Evolutionary conservation across 768 basidiomycete genomes (phyloP).

Genomic region (Serendipita sp.): DNA sequence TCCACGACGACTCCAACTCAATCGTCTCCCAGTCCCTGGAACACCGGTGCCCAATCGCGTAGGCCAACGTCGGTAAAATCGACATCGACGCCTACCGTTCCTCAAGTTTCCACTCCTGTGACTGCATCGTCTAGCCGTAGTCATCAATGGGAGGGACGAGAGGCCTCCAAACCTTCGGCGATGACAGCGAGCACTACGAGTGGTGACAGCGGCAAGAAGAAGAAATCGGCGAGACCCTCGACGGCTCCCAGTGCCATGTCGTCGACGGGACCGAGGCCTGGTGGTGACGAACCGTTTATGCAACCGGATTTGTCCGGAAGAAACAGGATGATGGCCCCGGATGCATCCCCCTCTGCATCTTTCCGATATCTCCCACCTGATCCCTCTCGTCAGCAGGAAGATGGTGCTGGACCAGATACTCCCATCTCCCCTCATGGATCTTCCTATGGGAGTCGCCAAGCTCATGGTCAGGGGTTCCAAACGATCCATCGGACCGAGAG

Average conservation of each 20-base stretch:
- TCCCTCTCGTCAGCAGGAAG: background rate
- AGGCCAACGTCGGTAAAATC: background rate
- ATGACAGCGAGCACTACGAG: background rate
- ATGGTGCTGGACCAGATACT: background rate
- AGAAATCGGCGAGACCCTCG: background rate
- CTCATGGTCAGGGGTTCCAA: background rate
- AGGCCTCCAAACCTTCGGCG: background rate
- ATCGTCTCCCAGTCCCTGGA: background rate
- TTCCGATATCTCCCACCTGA: conserved; percentile 1
- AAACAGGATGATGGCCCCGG: background rate
- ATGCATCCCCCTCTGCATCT: background rate
- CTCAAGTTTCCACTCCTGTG: background rate
- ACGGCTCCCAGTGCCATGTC: background rate
- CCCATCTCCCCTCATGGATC: background rate
- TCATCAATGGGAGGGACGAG: background rate
- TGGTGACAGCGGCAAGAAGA: background rate
- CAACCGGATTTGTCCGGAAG: background rate
- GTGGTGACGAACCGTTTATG: background rate
- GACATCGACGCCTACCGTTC: background rate
- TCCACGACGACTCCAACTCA: background rate
- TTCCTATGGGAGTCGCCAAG: background rate
- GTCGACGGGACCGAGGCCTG: background rate
- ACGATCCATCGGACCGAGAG: background rate
- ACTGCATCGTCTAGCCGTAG: background rate
- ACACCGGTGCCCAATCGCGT: background rate